Conservation (phyloP, 1,139 yeast genomes). For the Kodamaea fungicola region DNA sequence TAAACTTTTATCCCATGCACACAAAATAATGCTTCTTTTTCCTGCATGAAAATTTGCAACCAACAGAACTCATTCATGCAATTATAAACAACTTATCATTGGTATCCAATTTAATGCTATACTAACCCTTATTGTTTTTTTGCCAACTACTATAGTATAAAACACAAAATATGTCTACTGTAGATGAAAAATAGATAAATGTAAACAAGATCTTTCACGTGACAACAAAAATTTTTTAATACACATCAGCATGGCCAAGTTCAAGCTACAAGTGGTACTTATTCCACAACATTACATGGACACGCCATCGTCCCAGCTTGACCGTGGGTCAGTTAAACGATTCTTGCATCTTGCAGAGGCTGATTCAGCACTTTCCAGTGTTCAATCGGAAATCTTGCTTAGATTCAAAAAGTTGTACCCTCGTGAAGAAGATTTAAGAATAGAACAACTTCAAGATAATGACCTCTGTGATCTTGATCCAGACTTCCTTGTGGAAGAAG, state of each 20-base stretch:
- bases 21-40: too few relatives aligned
- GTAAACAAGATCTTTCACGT: neutral
- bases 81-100: too few relatives aligned
- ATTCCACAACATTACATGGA: constrained; percentile 26
- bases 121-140: too few relatives aligned
- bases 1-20: too few relatives aligned
- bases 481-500: constrained; percentile 61
- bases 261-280: constrained; percentile 39
- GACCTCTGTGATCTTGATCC: constrained; percentile 75
- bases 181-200: neutral
- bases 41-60: too few relatives aligned
- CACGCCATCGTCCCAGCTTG: constrained; percentile 13
- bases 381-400: constrained; percentile 47
- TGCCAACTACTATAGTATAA: too few relatives aligned
- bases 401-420: constrained; percentile 65
- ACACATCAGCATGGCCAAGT: constrained; percentile 18
- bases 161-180: too few relatives aligned
- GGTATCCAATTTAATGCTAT: too few relatives aligned
- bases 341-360: constrained; percentile 62
- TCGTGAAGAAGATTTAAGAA: constrained; percentile 46
- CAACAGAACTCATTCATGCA: too few relatives aligned
- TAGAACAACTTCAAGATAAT: constrained; percentile 59
- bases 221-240: neutral
- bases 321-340: constrained; percentile 12
- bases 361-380: constrained; percentile 38